Percentiles rank a stretch among this genome's conserved stretches.
Conservation (phyloP, 2,329 filamentous ascomycete genomes). For the Aspergillus japonicus region DNA sequence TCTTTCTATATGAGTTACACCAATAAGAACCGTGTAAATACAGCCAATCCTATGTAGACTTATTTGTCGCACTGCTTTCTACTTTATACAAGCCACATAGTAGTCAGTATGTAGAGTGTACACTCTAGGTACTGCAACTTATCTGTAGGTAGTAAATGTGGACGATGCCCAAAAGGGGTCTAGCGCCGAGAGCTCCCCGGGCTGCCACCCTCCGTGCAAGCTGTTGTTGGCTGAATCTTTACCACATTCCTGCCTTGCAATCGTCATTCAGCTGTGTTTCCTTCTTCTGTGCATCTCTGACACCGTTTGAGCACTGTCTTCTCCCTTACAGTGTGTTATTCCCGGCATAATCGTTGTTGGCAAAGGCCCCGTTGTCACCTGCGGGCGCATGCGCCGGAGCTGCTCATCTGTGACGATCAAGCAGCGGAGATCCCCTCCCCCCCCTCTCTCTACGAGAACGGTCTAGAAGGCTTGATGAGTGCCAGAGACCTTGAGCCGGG, state of each 20-base stretch:
- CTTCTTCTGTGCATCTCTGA: not conserved
- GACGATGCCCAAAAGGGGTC: conserved; percentile 26
- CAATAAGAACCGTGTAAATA: not conserved
- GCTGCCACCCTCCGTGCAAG: conserved; percentile 26
- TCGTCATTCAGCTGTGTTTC: not conserved
- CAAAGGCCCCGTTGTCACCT: conserved; percentile 7
- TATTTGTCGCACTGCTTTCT: not conserved
- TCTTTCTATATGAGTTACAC: not conserved
- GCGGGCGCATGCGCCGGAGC: conserved; percentile 31
- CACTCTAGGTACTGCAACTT: too few relatives aligned
- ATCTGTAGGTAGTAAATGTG: not conserved
- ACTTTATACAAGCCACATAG: too few relatives aligned
- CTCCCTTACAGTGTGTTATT: not conserved
- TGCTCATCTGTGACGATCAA: conserved; percentile 31
- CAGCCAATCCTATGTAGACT: not conserved
- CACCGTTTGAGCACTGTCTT: not conserved
- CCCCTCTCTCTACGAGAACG: conserved; percentile 20
- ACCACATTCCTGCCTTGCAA: conserved; percentile 3
- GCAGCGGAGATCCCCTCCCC: conserved; percentile 24
- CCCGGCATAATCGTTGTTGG: not conserved
- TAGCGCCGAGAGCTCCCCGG: conserved; percentile 34
- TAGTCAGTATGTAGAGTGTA: too few relatives aligned
- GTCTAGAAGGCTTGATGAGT: conserved; percentile 40
- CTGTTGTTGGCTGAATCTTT: conserved; percentile 19
- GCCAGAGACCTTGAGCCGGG: conserved; percentile 32